Percentiles rank a stretch among this genome's conserved stretches.
Conservation (phyloP, 345 rosid species). For the Citrus hindsii region DNA sequence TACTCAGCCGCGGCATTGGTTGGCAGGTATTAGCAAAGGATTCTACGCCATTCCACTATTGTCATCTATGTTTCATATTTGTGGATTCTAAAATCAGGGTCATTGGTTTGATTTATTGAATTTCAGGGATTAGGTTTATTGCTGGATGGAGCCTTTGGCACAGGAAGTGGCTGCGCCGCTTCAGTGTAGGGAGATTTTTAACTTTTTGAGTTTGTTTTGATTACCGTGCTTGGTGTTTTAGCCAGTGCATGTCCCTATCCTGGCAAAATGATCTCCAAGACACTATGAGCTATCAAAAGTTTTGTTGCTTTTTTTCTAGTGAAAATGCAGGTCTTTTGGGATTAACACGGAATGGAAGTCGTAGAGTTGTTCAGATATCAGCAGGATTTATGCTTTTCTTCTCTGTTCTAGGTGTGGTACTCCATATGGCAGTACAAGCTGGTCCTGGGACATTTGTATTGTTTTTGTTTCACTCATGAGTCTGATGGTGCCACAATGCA, state of each 20-base stretch:
- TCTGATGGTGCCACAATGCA: slow-evolving; percentile 1
- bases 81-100: not conserved
- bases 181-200: slow-evolving; percentile 49
- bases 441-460: not conserved
- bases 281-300: not conserved
- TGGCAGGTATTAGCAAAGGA: slow-evolving; percentile 51
- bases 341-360: slow-evolving; percentile 78
- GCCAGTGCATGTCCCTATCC: not conserved
- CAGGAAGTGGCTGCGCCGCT: slow-evolving; percentile 65
- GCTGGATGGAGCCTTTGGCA: slow-evolving; percentile 66
- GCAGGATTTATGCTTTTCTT: slow-evolving; percentile 93
- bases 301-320: slow-evolving; percentile 35
- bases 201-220: not conserved
- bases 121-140: slow-evolving; percentile 68
- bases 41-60: not conserved
- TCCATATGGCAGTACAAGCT: not conserved
- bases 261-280: not conserved
- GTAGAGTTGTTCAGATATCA: slow-evolving; percentile 70
- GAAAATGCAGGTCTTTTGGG: slow-evolving; percentile 94
- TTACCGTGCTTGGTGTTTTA: not conserved
- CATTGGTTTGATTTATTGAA: not conserved
- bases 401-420: slow-evolving; percentile 59
- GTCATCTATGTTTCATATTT: not conserved
- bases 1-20: slow-evolving; percentile 77
- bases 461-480: not conserved